A percentile compares a stretch with the other conserved stretches of the same genome.
Evolutionary conservation across 2,329 filamentous ascomycete genomes (phyloP).

Genomic region (Bertia moriformis): DNA sequence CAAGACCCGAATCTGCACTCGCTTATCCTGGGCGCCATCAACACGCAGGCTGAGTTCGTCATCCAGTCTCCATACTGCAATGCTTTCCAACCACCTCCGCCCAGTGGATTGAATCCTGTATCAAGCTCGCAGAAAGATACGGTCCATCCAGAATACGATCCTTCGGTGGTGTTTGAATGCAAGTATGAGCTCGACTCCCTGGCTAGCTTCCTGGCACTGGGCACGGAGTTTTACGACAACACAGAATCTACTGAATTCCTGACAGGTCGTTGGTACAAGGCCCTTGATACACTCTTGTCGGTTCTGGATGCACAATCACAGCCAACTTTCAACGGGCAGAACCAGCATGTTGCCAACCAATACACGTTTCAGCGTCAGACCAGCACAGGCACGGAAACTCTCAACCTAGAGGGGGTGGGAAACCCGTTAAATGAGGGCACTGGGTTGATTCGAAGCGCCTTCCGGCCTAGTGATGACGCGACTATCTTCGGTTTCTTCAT

Average conservation of each 20-base stretch:
- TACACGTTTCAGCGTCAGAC: constrained; percentile 72
- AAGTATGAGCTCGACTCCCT: constrained; percentile 97
- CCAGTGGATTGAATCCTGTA: too few relatives aligned
- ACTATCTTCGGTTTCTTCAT: constrained; percentile 91
- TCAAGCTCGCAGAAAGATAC: constrained; percentile 59
- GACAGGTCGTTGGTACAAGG: constrained; percentile 35
- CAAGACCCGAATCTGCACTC: constrained; percentile 66
- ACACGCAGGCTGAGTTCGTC: constrained; percentile 88
- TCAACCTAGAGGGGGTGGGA: constrained; percentile 69
- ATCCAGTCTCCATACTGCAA: constrained; percentile 95
- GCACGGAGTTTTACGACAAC: constrained; percentile 74
- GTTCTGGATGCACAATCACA: constrained; percentile 61
- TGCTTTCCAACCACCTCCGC: constrained; percentile 76
- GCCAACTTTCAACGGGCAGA: constrained; percentile 63
- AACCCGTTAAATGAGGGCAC: constrained; percentile 69
- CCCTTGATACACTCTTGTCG: constrained; percentile 61
- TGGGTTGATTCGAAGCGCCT: constrained; percentile 76
- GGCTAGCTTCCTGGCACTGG: constrained; percentile 74
- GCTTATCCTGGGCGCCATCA: constrained; percentile 82
- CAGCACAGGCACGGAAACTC: constrained; percentile 77
- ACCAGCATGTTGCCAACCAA: constrained; percentile 36
- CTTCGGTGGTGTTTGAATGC: constrained; percentile 94
- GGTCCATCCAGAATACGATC: constrained; percentile 74
- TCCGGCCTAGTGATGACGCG: constrained; percentile 87
- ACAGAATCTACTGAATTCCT: constrained; percentile 31